Evolutionary conservation across 768 basidiomycete species (phyloP).

Genomic region (Agrocybe praecox): DNA sequence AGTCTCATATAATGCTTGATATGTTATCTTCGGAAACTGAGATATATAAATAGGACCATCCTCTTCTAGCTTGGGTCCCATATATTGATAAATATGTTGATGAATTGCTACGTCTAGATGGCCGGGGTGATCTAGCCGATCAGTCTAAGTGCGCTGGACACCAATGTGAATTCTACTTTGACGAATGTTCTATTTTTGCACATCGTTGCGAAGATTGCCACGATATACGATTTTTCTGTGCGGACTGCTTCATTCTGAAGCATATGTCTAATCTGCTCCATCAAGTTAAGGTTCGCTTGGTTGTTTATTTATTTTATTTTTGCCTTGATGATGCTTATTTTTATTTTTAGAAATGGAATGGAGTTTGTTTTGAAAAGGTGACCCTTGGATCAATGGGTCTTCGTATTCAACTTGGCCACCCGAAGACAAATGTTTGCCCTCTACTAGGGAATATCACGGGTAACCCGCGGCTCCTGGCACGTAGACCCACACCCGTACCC

Average conservation of each 20-base stretch:
- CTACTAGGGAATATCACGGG: constrained; percentile 2
- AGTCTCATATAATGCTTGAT: too few relatives aligned
- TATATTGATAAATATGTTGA: background rate
- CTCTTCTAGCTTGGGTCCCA: background rate
- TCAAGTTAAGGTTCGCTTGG: background rate
- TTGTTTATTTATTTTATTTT: background rate
- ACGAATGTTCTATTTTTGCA: background rate
- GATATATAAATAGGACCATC: background rate
- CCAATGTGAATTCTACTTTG: background rate
- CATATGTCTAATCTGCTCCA: background rate
- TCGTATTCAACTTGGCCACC: constrained; percentile 30
- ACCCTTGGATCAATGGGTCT: constrained; percentile 24
- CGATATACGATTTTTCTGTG: background rate
- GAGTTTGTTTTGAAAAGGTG: background rate
- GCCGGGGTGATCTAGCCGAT: background rate
- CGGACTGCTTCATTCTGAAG: background rate
- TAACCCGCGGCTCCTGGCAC: too few relatives aligned
- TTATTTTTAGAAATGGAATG: constrained; percentile 1
- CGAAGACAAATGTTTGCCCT: constrained; percentile 13
- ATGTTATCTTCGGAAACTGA: too few relatives aligned
- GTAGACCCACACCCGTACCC: too few relatives aligned
- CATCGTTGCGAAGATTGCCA: background rate
- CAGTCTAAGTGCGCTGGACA: background rate
- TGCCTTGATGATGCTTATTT: background rate
- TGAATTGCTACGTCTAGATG: background rate